These are phyloP conservation scores for Pseudozyma sp. DNA, from an alignment of 1,284 basidiomycete genomes.

Conservation along the genomic window DNA sequence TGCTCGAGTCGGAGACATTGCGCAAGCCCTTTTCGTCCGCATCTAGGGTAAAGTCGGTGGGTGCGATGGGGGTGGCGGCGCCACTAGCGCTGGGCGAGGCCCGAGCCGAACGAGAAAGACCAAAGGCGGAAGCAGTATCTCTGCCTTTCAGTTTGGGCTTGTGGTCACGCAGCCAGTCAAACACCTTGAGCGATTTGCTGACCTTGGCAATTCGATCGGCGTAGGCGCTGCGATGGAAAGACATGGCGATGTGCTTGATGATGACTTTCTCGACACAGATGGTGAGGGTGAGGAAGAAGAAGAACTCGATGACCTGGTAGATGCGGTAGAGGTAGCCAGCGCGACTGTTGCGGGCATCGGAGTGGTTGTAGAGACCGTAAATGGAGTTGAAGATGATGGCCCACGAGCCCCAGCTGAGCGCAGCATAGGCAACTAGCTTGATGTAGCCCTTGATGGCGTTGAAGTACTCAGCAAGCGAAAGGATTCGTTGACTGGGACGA, in stretches of 20 bases:
- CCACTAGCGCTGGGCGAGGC: slow-evolving; percentile 46
- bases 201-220: slow-evolving; percentile 78
- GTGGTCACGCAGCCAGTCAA: slow-evolving; percentile 79
- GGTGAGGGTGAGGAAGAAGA: slow-evolving; percentile 65
- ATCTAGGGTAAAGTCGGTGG: slow-evolving; percentile 32
- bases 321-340: slow-evolving; percentile 62
- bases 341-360: slow-evolving; percentile 36
- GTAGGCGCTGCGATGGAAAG: slow-evolving; percentile 80
- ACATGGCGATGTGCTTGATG: slow-evolving; percentile 64
- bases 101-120: slow-evolving; percentile 69
- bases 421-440: slow-evolving; percentile 62
- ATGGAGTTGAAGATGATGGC: slow-evolving; percentile 65
- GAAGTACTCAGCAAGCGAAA: slow-evolving; percentile 60
- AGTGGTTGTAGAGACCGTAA: slow-evolving; percentile 57
- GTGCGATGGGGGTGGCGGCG: slow-evolving; percentile 26
- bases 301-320: slow-evolving; percentile 65
- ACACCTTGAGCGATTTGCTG: slow-evolving; percentile 73
- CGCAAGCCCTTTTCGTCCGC: slow-evolving; percentile 13
- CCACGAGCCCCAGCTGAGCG: slow-evolving; percentile 63
- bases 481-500: slow-evolving; percentile 50
- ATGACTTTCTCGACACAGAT: slow-evolving; percentile 63
- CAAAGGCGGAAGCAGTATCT: slow-evolving; percentile 69
- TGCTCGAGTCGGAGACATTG: slow-evolving; percentile 21
- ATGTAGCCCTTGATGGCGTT: slow-evolving; percentile 62
- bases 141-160: slow-evolving; percentile 73